Evolutionary conservation across 73 alveolate species (phyloP), one percentile per base, ranked within the genome.

Genomic region (Uronychia binucleata): DNA sequence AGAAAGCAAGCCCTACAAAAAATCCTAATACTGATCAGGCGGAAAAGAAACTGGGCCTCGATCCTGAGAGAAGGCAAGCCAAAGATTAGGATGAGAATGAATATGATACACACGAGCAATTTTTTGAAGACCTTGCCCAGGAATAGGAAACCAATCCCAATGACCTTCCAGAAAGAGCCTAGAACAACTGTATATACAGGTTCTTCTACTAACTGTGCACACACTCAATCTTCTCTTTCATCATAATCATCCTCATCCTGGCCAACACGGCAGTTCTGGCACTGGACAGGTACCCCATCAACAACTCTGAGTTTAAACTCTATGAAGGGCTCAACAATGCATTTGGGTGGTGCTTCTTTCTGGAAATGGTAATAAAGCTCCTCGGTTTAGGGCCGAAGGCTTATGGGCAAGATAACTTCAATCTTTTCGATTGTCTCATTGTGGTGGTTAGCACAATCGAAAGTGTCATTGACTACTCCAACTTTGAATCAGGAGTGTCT

Each of bases 351-450:
- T 8, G 67, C 28, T 93, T 93, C 79, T 79, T 77, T 1, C 34
- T 31, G 0, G 98, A 93, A 91, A 58, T 91, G 87, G 27, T 87
- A 26, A 34, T 93, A 67, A 93, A 91, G 67, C n/a, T 91, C 1
- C 30, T 86, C 25, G 96, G 95, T 26, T 67, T 91, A 27, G 98
- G 98, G 30, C 75, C 87, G 5, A 30, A 28, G 1, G 95, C 81
- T 0, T 93, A 91, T 83, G 30, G 76, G 46, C 82, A 93, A 83
- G 98, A 93, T 34, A 80, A 74, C 31, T 81, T 88, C 88, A 93
- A 93, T 77, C 19, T 86, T 35, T 93, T 93, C 79, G 98, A 93
- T 79, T 75, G 86, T 29, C 25, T 82, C 0, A 81, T 91, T 25
- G 93, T 93, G 1, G 83, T 84, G 25, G 33, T 91, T 19, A 67